These are phyloP conservation scores for Rosa persica DNA, from an alignment of 306 rosid genomes.

Conservation along the genomic window DNA sequence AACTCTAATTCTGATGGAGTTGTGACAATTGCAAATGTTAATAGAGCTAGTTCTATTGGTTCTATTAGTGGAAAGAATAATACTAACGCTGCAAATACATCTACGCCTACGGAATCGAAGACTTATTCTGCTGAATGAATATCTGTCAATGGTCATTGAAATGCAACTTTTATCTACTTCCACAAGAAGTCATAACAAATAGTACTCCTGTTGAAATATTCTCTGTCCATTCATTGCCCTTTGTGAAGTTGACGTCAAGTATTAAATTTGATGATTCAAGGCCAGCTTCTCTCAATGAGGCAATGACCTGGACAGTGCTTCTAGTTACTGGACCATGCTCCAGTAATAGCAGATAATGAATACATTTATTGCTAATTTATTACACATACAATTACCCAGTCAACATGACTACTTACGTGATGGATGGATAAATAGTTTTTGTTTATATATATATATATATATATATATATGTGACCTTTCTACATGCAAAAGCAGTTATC, in stretches of 20 bases:
- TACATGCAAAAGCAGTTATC: background rate
- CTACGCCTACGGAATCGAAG: background rate
- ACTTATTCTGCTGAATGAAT: background rate
- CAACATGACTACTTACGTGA: background rate
- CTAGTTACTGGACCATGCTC: constrained; percentile 2
- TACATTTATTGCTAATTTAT: background rate
- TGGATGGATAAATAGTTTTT: background rate
- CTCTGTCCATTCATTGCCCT: background rate
- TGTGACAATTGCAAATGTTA: background rate
- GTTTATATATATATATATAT: too few species aligned
- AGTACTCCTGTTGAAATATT: background rate
- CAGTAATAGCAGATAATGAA: background rate
- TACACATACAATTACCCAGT: background rate
- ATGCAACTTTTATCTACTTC: background rate
- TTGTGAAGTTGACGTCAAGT: background rate
- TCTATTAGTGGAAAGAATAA: background rate
- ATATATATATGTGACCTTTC: background rate
- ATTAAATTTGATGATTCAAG: background rate
- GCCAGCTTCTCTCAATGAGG: background rate
- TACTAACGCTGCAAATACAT: background rate
- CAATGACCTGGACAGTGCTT: background rate
- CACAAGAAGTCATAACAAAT: background rate
- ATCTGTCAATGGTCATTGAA: background rate
- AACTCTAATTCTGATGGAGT: constrained; percentile 21
- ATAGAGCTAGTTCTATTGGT: background rate